A percentile compares a stretch with the other conserved stretches of the same genome.
These are phyloP conservation scores for Bondarzewia mesenterica DNA, from an alignment of 1,284 basidiomycete genomes.

Conservation along the genomic window DNA sequence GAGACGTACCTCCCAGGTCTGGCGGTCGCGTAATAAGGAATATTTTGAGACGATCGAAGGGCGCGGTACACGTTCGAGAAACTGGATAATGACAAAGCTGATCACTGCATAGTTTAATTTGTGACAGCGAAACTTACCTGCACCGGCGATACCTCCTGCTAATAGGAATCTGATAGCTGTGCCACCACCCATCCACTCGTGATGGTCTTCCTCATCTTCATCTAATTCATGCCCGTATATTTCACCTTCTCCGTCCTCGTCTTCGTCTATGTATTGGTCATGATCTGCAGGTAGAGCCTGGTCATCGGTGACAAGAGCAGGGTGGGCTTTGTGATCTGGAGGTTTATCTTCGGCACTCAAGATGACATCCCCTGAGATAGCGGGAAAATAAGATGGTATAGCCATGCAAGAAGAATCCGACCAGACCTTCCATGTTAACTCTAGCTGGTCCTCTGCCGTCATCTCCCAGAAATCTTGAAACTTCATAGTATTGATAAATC, in stretches of 20 bases:
- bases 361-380: slow-evolving; percentile 58
- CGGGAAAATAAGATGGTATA: slow-evolving; percentile 14
- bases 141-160: slow-evolving; percentile 92
- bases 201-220: slow-evolving; percentile 54
- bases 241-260: slow-evolving; percentile 32
- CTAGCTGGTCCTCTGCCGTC: slow-evolving; percentile 73
- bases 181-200: slow-evolving; percentile 58
- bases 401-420: slow-evolving; percentile 2
- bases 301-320: slow-evolving; percentile 14
- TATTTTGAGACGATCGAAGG: slow-evolving; percentile 95
- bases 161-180: slow-evolving; percentile 85
- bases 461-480: slow-evolving; percentile 64
- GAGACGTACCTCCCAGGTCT: slow-evolving; percentile 50
- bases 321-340: slow-evolving; percentile 22
- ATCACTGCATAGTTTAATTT: not conserved
- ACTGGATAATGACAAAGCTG: slow-evolving; percentile 3
- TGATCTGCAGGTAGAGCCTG: slow-evolving; percentile 21
- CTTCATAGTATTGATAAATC: slow-evolving; percentile 83
- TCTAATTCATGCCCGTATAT: slow-evolving; percentile 35
- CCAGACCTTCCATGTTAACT: slow-evolving; percentile 75
- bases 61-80: slow-evolving; percentile 85
- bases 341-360: slow-evolving; percentile 65
- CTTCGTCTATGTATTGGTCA: slow-evolving; percentile 23
- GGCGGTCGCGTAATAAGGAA: slow-evolving; percentile 88
- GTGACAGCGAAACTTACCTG: slow-evolving; percentile 49